phyloP scores from a whole-genome alignment of 495 filamentous ascomycete species.

The Amorphotheca resinae region DNA sequence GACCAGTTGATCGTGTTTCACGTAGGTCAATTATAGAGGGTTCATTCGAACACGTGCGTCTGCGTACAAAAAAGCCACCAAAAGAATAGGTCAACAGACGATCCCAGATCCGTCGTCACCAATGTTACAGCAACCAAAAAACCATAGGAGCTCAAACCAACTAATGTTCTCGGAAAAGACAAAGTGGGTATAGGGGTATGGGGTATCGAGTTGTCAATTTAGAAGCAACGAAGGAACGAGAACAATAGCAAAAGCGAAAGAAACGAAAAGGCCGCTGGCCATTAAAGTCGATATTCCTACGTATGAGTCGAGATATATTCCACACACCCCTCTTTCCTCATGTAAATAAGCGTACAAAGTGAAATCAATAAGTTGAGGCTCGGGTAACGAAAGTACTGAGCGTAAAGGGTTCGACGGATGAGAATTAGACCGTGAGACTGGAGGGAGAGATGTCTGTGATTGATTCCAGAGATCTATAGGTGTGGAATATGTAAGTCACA shows the following conservation, averaged over 20 bases:
- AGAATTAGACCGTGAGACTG: neutral
- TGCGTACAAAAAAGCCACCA: neutral
- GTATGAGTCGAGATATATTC: neutral
- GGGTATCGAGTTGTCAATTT: slow-evolving; percentile 8
- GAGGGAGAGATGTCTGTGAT: slow-evolving; percentile 15
- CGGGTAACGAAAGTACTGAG: too few species aligned
- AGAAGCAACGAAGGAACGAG: slow-evolving; percentile 1
- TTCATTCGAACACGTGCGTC: neutral
- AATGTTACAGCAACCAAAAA: neutral
- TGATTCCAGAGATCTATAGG: slow-evolving; percentile 14
- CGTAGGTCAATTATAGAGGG: neutral
- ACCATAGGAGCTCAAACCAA: neutral
- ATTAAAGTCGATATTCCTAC: slow-evolving; percentile 1
- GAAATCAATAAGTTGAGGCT: neutral
- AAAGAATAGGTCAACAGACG: neutral
- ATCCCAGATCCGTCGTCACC: neutral
- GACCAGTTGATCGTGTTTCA: neutral
- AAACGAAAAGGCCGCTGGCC: neutral
- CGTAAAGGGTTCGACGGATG: neutral
- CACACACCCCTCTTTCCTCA: too few species aligned
- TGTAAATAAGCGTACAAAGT: neutral
- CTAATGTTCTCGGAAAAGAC: neutral
- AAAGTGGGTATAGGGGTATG: slow-evolving; percentile 2
- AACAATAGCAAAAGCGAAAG: neutral
- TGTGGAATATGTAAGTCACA: neutral